A percentile compares a stretch with the other conserved stretches of the same genome.
phyloP scores from a whole-genome alignment of 164 flowering plant genomes.

The Buxus sempervirens region DNA sequence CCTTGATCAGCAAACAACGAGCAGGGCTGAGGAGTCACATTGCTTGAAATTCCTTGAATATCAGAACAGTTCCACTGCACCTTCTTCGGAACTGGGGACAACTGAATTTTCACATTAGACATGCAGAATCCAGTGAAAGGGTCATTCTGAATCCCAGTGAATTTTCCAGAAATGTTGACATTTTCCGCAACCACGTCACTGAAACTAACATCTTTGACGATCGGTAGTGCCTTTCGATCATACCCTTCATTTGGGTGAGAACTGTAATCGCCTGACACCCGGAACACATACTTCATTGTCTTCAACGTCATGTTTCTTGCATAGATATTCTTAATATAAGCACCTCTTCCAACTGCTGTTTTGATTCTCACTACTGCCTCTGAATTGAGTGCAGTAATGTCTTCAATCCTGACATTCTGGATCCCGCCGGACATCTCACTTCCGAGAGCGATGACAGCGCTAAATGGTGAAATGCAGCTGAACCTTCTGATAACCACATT shows the following conservation, averaged over 20 bases:
- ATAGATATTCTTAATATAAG: conserved; percentile 51
- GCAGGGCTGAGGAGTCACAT: conserved; percentile 48
- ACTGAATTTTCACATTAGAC: conserved; percentile 49
- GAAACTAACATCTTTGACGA: conserved; percentile 43
- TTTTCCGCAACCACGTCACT: conserved; percentile 56
- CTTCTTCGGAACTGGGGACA: conserved; percentile 43
- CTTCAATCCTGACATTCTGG: conserved; percentile 56
- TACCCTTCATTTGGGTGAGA: conserved; percentile 48
- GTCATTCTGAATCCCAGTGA: conserved; percentile 53
- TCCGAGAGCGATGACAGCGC: conserved; percentile 65
- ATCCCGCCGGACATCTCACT: conserved; percentile 82
- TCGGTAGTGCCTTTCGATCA: conserved; percentile 58
- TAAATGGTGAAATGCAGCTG: conserved; percentile 59
- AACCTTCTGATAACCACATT: conserved; percentile 51
- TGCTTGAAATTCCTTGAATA: conserved; percentile 42
- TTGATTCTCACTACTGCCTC: conserved; percentile 67
- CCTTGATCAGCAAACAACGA: conserved; percentile 29
- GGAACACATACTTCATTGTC: conserved; percentile 60
- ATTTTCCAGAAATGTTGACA: conserved; percentile 54
- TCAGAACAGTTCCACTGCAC: conserved; percentile 51
- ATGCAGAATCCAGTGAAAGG: conserved; percentile 57
- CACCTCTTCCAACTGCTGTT: conserved; percentile 63
- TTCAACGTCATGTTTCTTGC: conserved; percentile 42
- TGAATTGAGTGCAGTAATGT: conserved; percentile 47
- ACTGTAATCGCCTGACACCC: conserved; percentile 68